Base-by-base conservation (phyloP, 1,284 basidiomycete genomes). In the Austropuccinia psidii region DNA sequence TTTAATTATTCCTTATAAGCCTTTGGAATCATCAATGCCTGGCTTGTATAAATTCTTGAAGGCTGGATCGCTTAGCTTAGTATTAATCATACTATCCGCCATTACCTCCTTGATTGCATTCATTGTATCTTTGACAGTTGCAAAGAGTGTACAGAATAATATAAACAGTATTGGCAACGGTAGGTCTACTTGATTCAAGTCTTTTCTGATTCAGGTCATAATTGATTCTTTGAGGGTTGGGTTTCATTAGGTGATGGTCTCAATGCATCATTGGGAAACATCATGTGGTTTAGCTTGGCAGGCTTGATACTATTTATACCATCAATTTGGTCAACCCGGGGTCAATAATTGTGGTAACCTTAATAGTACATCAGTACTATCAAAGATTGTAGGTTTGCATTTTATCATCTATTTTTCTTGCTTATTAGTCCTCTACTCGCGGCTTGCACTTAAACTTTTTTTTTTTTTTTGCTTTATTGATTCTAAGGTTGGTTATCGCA, bases 1-100 rank as follows among this genome's bases (percentile, higher is more conserved):
- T n/a, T 47, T 69, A 15, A 27, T 69, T 17, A 58, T 69, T 57
- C 67, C 67, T 17, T 69, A 69, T 55, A 69, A 69, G 55, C 41
- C 67, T 15, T 47, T 69, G 29, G 67, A 69, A 58, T 41, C 39
- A 57, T 35, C 54, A 24, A 35, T 29, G 27, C 67, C 67, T 35
- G 37, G 54, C 39, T 49, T 69, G 31, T 39, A 39, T 27, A 37
- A 54, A 47, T 69, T 69, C 43, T 8, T 69, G 5, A 69, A 69
- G 35, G 31, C 41, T 24, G 67, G 39, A 21, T 60, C 67, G 31
- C 3, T 58, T 39, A 58, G 54, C 43, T 43, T 69, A n/a, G 27
- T 69, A 31, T 33, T 69, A 27, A 43, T 69, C n/a, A 21, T n/a
- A 17, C 35, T 69, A 17, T 52, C 54, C 6, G 37, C 49, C 19